These are phyloP conservation scores for Lycium ferocissimum DNA, from an alignment of 257 asterid species.

Conservation along the genomic window DNA sequence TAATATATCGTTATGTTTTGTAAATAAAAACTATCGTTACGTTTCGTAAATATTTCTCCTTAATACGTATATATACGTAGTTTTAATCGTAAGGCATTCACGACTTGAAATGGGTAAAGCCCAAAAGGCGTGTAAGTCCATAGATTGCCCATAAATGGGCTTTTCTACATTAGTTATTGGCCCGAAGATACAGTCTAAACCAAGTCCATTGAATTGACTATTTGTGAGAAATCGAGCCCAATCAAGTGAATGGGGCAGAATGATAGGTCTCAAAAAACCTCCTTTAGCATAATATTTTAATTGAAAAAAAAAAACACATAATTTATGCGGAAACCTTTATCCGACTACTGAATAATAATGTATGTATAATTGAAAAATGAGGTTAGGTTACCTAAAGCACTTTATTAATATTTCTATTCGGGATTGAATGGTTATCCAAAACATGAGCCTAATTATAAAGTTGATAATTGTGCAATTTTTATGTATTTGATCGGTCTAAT, in stretches of 20 bases:
- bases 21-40: too few relatives aligned
- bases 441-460: not conserved
- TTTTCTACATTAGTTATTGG: not conserved
- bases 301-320: too few relatives aligned
- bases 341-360: too few relatives aligned
- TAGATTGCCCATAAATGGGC: not conserved
- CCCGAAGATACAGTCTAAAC: not conserved
- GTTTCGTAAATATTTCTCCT: too few relatives aligned
- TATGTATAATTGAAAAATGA: not conserved
- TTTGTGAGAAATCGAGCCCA: not conserved
- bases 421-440: not conserved
- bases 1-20: too few relatives aligned
- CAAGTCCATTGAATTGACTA: not conserved
- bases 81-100: too few relatives aligned
- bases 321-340: too few relatives aligned
- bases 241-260: too few relatives aligned
- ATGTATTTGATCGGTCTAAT: not conserved
- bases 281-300: too few relatives aligned
- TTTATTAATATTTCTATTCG: not conserved
- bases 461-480: not conserved
- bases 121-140: not conserved
- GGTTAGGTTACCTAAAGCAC: not conserved
- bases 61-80: too few relatives aligned
- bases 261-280: too few relatives aligned
- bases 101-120: constrained; percentile 13